A percentile compares a stretch with the other conserved stretches of the same genome.
phyloP scores from a whole-genome alignment of 441 rosid genomes.

The Biscutella auriculata region DNA sequence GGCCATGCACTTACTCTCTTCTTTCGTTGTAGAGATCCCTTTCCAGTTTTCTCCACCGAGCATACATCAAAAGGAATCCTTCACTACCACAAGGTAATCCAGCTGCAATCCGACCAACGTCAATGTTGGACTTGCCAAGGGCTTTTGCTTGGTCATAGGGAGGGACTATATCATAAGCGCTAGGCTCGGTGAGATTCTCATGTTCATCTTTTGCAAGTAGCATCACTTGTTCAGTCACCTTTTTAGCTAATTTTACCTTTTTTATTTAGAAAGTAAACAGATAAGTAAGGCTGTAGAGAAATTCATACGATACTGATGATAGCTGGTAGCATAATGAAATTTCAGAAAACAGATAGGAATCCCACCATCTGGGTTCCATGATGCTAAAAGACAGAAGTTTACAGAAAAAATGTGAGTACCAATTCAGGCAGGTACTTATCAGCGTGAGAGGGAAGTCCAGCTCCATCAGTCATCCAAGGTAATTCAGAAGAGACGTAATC shows the following conservation, averaged over 20 bases:
- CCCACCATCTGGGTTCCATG: background rate
- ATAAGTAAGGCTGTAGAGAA: background rate
- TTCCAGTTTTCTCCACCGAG: conserved; percentile 99
- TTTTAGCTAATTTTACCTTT: conserved; percentile 75
- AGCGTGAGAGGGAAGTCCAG: conserved; percentile 88
- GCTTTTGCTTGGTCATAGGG: conserved; percentile 99
- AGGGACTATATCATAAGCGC: conserved; percentile 65
- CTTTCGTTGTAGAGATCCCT: conserved; percentile 97
- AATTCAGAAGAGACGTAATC: conserved; percentile 40
- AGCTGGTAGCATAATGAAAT: background rate
- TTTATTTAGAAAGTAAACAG: conserved; percentile 10
- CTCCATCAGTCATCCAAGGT: conserved; percentile 99
- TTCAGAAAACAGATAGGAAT: background rate
- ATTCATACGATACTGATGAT: background rate
- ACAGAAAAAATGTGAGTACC: conserved; percentile 42
- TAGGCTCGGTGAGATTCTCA: conserved; percentile 75
- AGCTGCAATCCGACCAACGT: conserved; percentile 92
- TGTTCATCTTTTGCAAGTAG: conserved; percentile 87
- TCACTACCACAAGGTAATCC: conserved; percentile 99
- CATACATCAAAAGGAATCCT: conserved; percentile 98
- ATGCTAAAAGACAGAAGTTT: conserved; percentile 2
- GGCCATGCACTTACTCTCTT: conserved; percentile 86
- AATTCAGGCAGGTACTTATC: conserved; percentile 67
- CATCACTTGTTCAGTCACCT: conserved; percentile 94
- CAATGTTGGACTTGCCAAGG: conserved; percentile 96